Conservation (phyloP, 352 stramenopile genomes). For the Globisporangium carolinianum region DNA sequence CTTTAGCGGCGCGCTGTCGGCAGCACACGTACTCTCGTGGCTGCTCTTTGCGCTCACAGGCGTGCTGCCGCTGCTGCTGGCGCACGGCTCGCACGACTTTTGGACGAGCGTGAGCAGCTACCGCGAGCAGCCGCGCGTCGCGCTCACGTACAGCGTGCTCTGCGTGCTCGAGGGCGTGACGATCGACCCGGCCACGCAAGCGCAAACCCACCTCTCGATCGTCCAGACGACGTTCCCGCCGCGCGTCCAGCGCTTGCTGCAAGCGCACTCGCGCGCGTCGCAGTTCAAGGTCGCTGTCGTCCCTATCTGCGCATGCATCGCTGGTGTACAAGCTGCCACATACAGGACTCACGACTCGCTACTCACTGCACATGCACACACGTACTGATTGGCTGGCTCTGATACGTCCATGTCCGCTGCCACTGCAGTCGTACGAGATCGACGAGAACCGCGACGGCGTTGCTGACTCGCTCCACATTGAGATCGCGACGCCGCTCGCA, state of each 20-base stretch:
- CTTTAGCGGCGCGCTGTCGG: slow-evolving; percentile 40
- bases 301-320: not conserved
- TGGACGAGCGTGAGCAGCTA: slow-evolving; percentile 54
- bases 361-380: no score
- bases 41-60: slow-evolving; percentile 30
- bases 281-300: slow-evolving; percentile 26
- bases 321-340: no score
- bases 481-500: slow-evolving; percentile 35
- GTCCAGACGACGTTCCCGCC: slow-evolving; percentile 40
- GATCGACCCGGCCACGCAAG: slow-evolving; percentile 8
- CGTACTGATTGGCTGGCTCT: not conserved
- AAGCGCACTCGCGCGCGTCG: slow-evolving; percentile 25
- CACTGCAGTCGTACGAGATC: slow-evolving; percentile 26
- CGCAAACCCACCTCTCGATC: slow-evolving; percentile 19
- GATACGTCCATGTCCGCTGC: not conserved
- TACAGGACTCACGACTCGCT: no score
- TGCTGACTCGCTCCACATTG: slow-evolving; percentile 48
- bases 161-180: slow-evolving; percentile 45
- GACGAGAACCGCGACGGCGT: slow-evolving; percentile 46
- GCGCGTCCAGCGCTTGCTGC: slow-evolving; percentile 35
- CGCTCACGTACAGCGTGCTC: slow-evolving; percentile 55
- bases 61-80: slow-evolving; percentile 49
- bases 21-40: slow-evolving; percentile 42
- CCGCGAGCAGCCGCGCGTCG: slow-evolving; percentile 48
- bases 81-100: slow-evolving; percentile 36